Evolutionary conservation across 2,329 filamentous ascomycete species (phyloP), one percentile per base, ranked within the genome.

Genomic region (Zymoseptoria brevis): DNA sequence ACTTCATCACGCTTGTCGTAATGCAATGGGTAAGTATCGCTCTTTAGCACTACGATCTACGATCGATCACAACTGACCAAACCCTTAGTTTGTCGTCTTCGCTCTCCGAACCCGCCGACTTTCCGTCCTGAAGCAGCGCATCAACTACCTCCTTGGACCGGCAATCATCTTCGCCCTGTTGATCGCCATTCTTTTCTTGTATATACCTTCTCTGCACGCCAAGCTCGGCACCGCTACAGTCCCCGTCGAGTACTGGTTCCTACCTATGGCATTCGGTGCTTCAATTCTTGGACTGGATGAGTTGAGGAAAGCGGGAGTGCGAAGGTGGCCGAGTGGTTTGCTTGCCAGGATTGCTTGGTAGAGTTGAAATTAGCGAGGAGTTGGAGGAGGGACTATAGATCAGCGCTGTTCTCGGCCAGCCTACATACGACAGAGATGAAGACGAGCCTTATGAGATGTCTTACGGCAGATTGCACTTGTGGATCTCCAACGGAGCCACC

Each of bases 31-130:
- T 58, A 26, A 55, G 58, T 50, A n/a, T n/a, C n/a, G n/a, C n/a
- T n/a, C n/a, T n/a, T n/a, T n/a, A n/a, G n/a, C n/a, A n/a, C n/a
- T n/a, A n/a, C n/a, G n/a, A n/a, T n/a, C n/a, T n/a, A n/a, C n/a
- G n/a, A n/a, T n/a, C n/a, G n/a, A n/a, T n/a, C n/a, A n/a, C 41
- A 5, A 24, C 50, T 57, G 19, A 57, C 30, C 1, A 4, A 19
- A 1, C 2, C 87, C 89, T 78, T 86, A 85, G 79, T 90, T 90
- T 77, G 89, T 87, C 69, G 77, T 91, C 3, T 81, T 91, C 68
- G 84, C 85, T 1, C 79, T 88, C 4, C 80, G 87, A 16, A 92
- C 79, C 64, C 65, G 76, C 69, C 69, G 81, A 69, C 60, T 84
- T 67, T 76, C 82, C 57, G 82, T 92, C 63, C 85, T 92, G 71